These are phyloP conservation scores for Corylus avellana DNA, from an alignment of 306 rosid species.

Conservation along the genomic window DNA sequence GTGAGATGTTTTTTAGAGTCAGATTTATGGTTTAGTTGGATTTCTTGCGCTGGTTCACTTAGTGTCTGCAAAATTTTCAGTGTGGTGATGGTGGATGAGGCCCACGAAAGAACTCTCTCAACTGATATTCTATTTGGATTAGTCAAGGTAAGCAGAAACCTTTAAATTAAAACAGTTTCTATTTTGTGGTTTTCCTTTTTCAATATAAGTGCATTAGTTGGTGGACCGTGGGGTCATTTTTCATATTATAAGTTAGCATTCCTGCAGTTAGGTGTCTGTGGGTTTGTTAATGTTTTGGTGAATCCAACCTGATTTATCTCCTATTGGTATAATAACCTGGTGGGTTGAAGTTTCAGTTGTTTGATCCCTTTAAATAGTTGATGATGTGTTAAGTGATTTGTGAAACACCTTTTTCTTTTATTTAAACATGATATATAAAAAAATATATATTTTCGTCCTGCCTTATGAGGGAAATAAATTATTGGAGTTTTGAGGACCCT, in stretches of 20 bases:
- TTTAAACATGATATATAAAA: too few relatives aligned
- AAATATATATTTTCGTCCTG: too few relatives aligned
- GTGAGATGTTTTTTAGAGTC: constrained; percentile 40
- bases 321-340: neutral
- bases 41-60: constrained; percentile 22
- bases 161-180: neutral
- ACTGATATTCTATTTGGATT: constrained; percentile 94
- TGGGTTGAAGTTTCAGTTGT: neutral
- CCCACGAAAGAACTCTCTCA: constrained; percentile 98
- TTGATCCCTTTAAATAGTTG: neutral
- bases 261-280: constrained; percentile 12
- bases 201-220: constrained; percentile 14
- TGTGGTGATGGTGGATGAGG: constrained; percentile 99
- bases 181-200: neutral
- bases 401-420: neutral
- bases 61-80: constrained; percentile 45
- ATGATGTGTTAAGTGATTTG: neutral
- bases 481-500: too few relatives aligned
- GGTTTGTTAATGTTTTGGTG: constrained; percentile 8
- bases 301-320: constrained; percentile 3
- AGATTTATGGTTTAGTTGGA: constrained; percentile 28
- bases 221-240: constrained; percentile 10
- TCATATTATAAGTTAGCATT: constrained; percentile 24
- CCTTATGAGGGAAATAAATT: too few relatives aligned
- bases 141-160: constrained; percentile 68